Conservation (phyloP, 768 basidiomycete species). For the Tubosaeta sp. region DNA sequence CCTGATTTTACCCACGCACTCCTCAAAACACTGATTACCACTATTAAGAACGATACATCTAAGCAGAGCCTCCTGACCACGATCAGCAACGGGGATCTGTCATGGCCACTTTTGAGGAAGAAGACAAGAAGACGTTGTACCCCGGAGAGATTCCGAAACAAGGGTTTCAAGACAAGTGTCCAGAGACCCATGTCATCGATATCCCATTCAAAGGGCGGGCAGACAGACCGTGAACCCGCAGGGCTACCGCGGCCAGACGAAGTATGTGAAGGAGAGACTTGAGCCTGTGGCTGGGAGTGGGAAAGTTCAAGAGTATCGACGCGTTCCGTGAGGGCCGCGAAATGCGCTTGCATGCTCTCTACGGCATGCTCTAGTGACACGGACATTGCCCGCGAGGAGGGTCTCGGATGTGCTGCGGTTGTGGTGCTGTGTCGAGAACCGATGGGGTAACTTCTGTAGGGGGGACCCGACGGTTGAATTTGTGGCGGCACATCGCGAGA, state of each 20-base stretch:
- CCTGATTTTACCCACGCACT: conserved; percentile 65
- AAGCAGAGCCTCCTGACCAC: conserved; percentile 72
- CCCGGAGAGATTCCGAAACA: conserved; percentile 47
- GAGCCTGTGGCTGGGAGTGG: conserved; percentile 27
- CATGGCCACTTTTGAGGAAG: conserved; percentile 50
- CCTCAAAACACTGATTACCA: conserved; percentile 54
- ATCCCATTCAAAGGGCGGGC: conserved; percentile 50
- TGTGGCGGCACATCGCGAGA: conserved; percentile 38
- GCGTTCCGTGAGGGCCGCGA: conserved; percentile 79
- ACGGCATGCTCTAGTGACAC: conserved; percentile 63
- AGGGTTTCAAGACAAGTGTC: conserved; percentile 65
- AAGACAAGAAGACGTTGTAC: conserved; percentile 52
- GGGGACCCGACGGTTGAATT: conserved; percentile 33
- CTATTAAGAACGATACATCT: conserved; percentile 72
- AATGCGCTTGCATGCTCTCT: conserved; percentile 74
- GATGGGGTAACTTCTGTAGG: conserved; percentile 33
- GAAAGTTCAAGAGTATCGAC: conserved; percentile 63
- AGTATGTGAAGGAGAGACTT: conserved; percentile 40
- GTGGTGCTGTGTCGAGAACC: conserved; percentile 32
- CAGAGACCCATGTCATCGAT: conserved; percentile 82
- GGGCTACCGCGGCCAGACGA: conserved; percentile 44
- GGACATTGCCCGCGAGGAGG: conserved; percentile 36
- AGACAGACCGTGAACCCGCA: conserved; percentile 23
- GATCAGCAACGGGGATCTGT: conserved; percentile 60
- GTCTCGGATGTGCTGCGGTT: conserved; percentile 35